Percentiles rank a stretch among this genome's conserved stretches.
phyloP scores from a whole-genome alignment of 768 basidiomycete species.

The Boletus bicolor region DNA sequence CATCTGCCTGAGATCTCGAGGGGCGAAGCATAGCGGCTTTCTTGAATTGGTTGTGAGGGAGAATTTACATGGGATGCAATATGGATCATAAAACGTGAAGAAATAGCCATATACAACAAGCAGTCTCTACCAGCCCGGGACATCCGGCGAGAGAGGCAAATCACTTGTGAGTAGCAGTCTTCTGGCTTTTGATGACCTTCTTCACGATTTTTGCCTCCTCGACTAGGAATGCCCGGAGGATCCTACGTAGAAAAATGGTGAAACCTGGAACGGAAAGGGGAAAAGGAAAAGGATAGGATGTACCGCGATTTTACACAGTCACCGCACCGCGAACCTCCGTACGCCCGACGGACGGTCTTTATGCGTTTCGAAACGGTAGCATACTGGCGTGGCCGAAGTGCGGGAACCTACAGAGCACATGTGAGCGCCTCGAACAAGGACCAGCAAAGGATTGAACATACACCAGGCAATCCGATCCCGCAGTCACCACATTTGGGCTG shows the following conservation, averaged over 20 bases:
- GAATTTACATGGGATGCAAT: conserved; percentile 24
- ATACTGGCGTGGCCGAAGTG: conserved; percentile 94
- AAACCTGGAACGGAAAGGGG: neutral
- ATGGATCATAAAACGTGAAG: conserved; percentile 10
- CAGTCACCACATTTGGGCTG: conserved; percentile 99
- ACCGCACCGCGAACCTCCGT: conserved; percentile 97
- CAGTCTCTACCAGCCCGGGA: neutral
- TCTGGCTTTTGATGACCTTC: conserved; percentile 93
- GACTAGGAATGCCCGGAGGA: conserved; percentile 96
- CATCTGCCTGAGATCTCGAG: neutral
- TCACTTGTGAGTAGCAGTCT: conserved; percentile 27
- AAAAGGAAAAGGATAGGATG: conserved; percentile 24
- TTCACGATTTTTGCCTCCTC: conserved; percentile 99
- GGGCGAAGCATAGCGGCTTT: conserved; percentile 2
- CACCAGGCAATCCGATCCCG: conserved; percentile 89
- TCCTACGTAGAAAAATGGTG: conserved; percentile 45
- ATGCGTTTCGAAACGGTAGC: conserved; percentile 94
- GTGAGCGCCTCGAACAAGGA: neutral
- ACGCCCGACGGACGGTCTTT: conserved; percentile 95
- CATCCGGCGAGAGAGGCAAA: neutral
- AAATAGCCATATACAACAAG: conserved; percentile 13
- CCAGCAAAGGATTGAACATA: conserved; percentile 42
- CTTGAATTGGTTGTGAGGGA: conserved; percentile 8
- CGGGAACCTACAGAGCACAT: conserved; percentile 63
- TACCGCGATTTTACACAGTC: conserved; percentile 94